Evolutionary conservation across 2,329 filamentous ascomycete genomes (phyloP).

Genomic region (Colletotrichum brevisporum): DNA sequence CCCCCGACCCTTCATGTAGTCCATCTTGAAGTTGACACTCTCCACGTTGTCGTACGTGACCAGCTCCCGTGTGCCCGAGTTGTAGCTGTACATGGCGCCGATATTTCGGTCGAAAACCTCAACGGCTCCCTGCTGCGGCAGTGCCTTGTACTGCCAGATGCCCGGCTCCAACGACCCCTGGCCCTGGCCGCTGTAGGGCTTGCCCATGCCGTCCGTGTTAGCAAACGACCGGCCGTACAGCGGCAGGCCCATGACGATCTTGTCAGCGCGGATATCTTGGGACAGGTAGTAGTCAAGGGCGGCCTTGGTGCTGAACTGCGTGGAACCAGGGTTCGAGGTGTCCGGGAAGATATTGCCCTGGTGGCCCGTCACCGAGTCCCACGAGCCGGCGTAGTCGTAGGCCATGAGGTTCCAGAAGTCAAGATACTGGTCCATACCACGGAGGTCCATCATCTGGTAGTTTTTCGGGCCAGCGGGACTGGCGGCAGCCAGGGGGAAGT

Average conservation of each 20-base stretch:
- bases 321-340: conserved; percentile 64
- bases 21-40: conserved; percentile 72
- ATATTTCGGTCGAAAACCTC: conserved; percentile 70
- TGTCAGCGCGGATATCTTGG: conserved; percentile 70
- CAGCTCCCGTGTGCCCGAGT: conserved; percentile 70
- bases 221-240: conserved; percentile 85
- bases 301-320: conserved; percentile 77
- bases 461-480: conserved; percentile 63
- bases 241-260: conserved; percentile 83
- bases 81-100: conserved; percentile 80
- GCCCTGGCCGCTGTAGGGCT: conserved; percentile 74
- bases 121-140: conserved; percentile 72
- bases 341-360: conserved; percentile 78
- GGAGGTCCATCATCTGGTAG: conserved; percentile 65
- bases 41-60: conserved; percentile 77
- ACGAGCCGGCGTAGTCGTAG: conserved; percentile 79
- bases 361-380: conserved; percentile 75
- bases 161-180: conserved; percentile 71
- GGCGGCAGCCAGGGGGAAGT: conserved; percentile 67
- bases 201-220: conserved; percentile 76
- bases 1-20: conserved; percentile 70
- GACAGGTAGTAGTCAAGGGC: conserved; percentile 75
- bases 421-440: conserved; percentile 68
- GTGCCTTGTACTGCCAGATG: conserved; percentile 80
- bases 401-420: conserved; percentile 77